phyloP scores from a whole-genome alignment of 441 rosid genomes.

The Gossypium davidsonii region DNA sequence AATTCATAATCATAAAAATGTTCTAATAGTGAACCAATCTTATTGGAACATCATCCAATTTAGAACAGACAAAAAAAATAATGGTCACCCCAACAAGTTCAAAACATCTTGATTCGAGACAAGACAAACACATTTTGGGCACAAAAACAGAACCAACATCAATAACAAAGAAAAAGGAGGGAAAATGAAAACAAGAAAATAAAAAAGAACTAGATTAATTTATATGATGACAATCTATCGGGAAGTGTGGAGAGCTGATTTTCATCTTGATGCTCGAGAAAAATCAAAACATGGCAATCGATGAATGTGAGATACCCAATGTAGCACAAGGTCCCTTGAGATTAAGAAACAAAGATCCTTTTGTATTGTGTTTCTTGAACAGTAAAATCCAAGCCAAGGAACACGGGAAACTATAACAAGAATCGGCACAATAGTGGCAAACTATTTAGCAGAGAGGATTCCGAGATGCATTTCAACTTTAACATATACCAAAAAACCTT shows the following conservation, averaged over 20 bases:
- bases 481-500: neutral
- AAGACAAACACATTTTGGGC: neutral
- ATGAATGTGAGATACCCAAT: neutral
- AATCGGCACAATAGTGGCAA: neutral
- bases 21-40: neutral
- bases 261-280: neutral
- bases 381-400: neutral
- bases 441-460: neutral
- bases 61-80: neutral
- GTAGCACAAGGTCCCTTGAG: neutral
- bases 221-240: neutral
- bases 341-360: neutral
- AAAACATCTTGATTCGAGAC: neutral
- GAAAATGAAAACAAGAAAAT: no score
- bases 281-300: neutral
- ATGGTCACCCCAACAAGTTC: neutral
- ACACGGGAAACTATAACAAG: neutral
- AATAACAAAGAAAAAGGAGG: neutral
- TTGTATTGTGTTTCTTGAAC: neutral
- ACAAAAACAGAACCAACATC: neutral
- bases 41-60: neutral
- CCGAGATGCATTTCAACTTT: neutral
- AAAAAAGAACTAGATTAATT: neutral
- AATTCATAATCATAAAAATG: neutral
- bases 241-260: neutral